phyloP scores from a whole-genome alignment of 106 monocot species.

The Platanthera guangdongensis region DNA sequence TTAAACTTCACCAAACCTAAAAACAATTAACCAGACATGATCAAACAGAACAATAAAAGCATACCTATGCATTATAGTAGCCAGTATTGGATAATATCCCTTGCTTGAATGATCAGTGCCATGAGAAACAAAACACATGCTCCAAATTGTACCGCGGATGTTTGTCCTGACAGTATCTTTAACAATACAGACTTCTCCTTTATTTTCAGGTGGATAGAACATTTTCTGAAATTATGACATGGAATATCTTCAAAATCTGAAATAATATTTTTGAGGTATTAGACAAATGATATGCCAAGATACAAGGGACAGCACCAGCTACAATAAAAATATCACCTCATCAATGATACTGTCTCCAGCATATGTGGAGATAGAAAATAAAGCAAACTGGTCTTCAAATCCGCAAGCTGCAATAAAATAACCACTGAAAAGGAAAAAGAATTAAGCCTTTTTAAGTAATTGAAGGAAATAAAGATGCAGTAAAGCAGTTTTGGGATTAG shows the following conservation, averaged over 20 bases:
- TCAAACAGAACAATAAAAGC: slow-evolving; percentile 2
- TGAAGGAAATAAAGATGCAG: background rate
- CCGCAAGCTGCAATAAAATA: slow-evolving; percentile 85
- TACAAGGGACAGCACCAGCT: background rate
- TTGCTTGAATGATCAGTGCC: slow-evolving; percentile 15
- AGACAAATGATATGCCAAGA: slow-evolving; percentile 19
- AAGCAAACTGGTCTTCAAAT: slow-evolving; percentile 63
- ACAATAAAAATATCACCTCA: slow-evolving; percentile 35
- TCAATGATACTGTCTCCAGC: slow-evolving; percentile 34
- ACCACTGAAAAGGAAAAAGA: slow-evolving; percentile 40
- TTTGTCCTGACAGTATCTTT: slow-evolving; percentile 14
- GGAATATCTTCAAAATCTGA: slow-evolving; percentile 75
- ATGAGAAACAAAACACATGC: slow-evolving; percentile 85
- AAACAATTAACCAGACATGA: background rate
- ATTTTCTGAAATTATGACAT: slow-evolving; percentile 91
- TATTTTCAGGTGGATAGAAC: slow-evolving; percentile 65
- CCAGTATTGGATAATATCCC: slow-evolving; percentile 47
- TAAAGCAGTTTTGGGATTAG: background rate
- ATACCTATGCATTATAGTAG: slow-evolving; percentile 76
- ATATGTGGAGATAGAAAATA: slow-evolving; percentile 49
- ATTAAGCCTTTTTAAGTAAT: background rate
- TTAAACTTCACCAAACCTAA: slow-evolving; percentile 1
- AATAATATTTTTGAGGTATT: slow-evolving; percentile 48
- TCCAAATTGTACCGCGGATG: slow-evolving; percentile 87
- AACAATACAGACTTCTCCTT: slow-evolving; percentile 19